Evolutionary conservation across 1,284 basidiomycete species (phyloP).

Genomic region (Termitomyces sp.): DNA sequence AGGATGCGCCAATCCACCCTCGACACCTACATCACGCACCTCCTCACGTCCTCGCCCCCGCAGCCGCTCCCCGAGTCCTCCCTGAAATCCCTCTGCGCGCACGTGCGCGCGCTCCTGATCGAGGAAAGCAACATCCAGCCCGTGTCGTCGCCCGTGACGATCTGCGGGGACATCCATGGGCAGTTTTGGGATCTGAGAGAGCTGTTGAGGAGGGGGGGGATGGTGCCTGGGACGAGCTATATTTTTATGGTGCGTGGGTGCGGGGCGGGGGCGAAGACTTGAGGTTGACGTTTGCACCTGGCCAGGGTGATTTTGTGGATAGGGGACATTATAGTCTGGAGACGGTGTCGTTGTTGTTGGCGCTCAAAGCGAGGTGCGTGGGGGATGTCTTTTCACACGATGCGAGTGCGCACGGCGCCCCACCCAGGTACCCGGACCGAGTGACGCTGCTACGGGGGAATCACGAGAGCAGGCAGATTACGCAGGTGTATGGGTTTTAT

Average conservation of each 20-base stretch:
- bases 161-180: conserved; percentile 91
- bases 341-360: conserved; percentile 86
- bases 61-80: conserved; percentile 73
- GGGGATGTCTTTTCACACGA: not conserved
- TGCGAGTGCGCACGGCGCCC: not conserved
- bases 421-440: conserved; percentile 82
- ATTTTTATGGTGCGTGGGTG: conserved; percentile 84
- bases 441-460: conserved; percentile 91
- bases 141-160: conserved; percentile 86
- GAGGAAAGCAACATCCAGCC: conserved; percentile 97
- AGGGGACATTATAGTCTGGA: conserved; percentile 96
- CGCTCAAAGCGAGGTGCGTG: conserved; percentile 82
- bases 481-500: conserved; percentile 98
- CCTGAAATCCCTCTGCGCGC: conserved; percentile 87
- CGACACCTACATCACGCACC: conserved; percentile 74
- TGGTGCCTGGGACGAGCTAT: conserved; percentile 87
- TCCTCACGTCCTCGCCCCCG: conserved; percentile 80
- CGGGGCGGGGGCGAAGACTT: too few relatives aligned
- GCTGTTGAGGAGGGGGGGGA: conserved; percentile 85
- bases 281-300: too few relatives aligned
- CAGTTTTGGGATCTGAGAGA: conserved; percentile 91
- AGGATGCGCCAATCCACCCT: conserved; percentile 29
- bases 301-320: conserved; percentile 96
- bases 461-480: conserved; percentile 95
- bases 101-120: conserved; percentile 80